These are phyloP conservation scores for Polychaeton citri DNA, from an alignment of 2,329 filamentous ascomycete species.

Conservation along the genomic window DNA sequence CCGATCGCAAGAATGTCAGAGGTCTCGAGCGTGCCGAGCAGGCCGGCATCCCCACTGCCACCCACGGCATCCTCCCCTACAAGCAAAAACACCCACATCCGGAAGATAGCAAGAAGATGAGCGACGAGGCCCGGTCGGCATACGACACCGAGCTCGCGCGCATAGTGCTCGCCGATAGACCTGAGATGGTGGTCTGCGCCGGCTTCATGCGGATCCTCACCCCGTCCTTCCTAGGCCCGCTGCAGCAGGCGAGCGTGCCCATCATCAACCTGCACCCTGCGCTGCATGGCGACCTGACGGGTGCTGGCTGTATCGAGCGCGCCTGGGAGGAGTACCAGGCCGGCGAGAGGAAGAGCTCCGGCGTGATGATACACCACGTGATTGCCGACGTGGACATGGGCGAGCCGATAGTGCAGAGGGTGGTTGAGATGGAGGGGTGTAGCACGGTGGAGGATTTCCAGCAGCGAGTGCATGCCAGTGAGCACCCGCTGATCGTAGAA, in stretches of 20 bases:
- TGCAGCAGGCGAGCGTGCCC: constrained; percentile 47
- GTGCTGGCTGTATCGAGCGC: constrained; percentile 56
- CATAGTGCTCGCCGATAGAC: constrained; percentile 50
- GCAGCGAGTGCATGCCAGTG: constrained; percentile 58
- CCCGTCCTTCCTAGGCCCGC: constrained; percentile 52
- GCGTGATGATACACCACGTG: constrained; percentile 84
- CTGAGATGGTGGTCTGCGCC: constrained; percentile 66
- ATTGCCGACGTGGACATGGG: constrained; percentile 65
- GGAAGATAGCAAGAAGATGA: constrained; percentile 28
- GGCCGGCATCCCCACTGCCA: constrained; percentile 56
- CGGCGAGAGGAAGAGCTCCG: constrained; percentile 54
- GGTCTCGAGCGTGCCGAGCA: constrained; percentile 48
- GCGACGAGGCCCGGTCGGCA: constrained; percentile 42
- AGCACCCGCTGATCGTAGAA: constrained; percentile 68
- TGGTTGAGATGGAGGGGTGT: constrained; percentile 48
- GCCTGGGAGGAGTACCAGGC: constrained; percentile 61
- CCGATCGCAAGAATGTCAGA: constrained; percentile 51
- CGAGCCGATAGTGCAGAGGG: constrained; percentile 53
- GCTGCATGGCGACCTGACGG: constrained; percentile 61
- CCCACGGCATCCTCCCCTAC: constrained; percentile 69
- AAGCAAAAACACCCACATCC: constrained; percentile 51
- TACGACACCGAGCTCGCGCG: constrained; percentile 67
- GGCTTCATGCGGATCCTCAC: constrained; percentile 83
- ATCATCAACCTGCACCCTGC: constrained; percentile 79
- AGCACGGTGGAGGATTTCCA: constrained; percentile 55